These are phyloP conservation scores for Aaosphaeria arxii DNA, from an alignment of 2,329 filamentous ascomycete genomes.

Conservation along the genomic window DNA sequence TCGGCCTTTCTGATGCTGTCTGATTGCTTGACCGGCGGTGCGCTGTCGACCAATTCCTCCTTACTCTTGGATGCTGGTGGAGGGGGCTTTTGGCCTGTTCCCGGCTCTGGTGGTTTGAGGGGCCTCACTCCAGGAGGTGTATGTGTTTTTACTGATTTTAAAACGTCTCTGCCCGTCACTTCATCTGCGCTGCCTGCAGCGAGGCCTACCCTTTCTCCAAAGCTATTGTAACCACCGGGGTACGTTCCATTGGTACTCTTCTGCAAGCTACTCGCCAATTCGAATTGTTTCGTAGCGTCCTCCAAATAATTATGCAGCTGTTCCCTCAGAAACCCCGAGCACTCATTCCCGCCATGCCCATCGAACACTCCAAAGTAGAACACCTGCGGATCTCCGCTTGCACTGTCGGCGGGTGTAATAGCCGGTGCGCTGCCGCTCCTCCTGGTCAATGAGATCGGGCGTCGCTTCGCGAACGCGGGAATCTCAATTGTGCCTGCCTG, in stretches of 20 bases:
- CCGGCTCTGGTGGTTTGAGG: conserved; percentile 30
- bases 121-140: conserved; percentile 40
- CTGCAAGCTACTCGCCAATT: conserved; percentile 71
- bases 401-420: conserved; percentile 68
- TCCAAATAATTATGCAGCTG: conserved; percentile 88
- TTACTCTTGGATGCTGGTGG: conserved; percentile 21
- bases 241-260: conserved; percentile 22
- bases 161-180: conserved; percentile 36
- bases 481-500: conserved; percentile 93
- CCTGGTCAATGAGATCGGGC: conserved; percentile 62
- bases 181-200: conserved; percentile 13
- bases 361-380: conserved; percentile 98
- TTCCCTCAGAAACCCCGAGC: conserved; percentile 81
- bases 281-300: conserved; percentile 71
- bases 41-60: conserved; percentile 19
- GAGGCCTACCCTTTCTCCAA: conserved; percentile 17
- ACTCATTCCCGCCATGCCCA: conserved; percentile 87
- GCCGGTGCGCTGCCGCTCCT: conserved; percentile 20
- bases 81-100: conserved; percentile 18
- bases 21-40: conserved; percentile 32
- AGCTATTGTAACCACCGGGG: conserved; percentile 22
- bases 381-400: conserved; percentile 86
- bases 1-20: conserved; percentile 59
- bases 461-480: conserved; percentile 84
- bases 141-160: conserved; percentile 50